phyloP scores from a whole-genome alignment of 2,329 filamentous ascomycete species.

The Raffaelea ambrosiae region DNA sequence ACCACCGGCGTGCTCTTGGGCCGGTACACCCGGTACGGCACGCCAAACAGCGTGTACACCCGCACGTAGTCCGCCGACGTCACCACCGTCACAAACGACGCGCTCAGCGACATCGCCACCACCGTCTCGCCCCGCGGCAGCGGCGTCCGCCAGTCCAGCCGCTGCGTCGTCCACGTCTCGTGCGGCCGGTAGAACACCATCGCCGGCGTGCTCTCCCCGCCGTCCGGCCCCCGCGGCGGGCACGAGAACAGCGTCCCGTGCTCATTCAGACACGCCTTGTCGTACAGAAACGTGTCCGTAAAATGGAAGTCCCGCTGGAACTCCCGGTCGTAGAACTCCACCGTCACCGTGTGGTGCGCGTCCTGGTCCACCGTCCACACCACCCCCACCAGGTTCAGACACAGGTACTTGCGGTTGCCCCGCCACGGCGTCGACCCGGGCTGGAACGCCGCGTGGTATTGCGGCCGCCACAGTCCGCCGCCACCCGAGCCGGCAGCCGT shows the following conservation, averaged over 20 bases:
- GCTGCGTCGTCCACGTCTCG: slow-evolving; percentile 86
- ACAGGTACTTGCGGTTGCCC: slow-evolving; percentile 87
- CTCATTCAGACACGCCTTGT: slow-evolving; percentile 87
- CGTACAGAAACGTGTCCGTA: slow-evolving; percentile 90
- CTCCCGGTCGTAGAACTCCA: slow-evolving; percentile 95
- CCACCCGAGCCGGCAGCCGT: background rate
- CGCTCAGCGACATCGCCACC: slow-evolving; percentile 80
- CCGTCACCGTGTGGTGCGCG: slow-evolving; percentile 84
- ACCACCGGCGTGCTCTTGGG: slow-evolving; percentile 87
- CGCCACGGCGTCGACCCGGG: slow-evolving; percentile 94
- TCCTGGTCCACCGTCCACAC: slow-evolving; percentile 98
- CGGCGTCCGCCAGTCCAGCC: slow-evolving; percentile 81
- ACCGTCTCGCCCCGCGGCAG: slow-evolving; percentile 84
- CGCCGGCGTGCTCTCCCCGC: slow-evolving; percentile 52
- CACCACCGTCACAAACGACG: slow-evolving; percentile 82
- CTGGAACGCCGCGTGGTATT: slow-evolving; percentile 79
- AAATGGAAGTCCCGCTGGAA: slow-evolving; percentile 93
- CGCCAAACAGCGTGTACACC: slow-evolving; percentile 86
- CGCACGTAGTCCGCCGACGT: slow-evolving; percentile 84
- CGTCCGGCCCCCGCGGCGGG: slow-evolving; percentile 41
- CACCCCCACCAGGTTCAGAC: slow-evolving; percentile 85
- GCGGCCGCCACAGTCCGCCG: slow-evolving; percentile 40
- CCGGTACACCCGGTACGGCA: slow-evolving; percentile 80
- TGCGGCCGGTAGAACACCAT: slow-evolving; percentile 95
- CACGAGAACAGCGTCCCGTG: slow-evolving; percentile 81